Conservation (phyloP, 169 alveolate genomes). For the Plasmodium coatneyi region DNA sequence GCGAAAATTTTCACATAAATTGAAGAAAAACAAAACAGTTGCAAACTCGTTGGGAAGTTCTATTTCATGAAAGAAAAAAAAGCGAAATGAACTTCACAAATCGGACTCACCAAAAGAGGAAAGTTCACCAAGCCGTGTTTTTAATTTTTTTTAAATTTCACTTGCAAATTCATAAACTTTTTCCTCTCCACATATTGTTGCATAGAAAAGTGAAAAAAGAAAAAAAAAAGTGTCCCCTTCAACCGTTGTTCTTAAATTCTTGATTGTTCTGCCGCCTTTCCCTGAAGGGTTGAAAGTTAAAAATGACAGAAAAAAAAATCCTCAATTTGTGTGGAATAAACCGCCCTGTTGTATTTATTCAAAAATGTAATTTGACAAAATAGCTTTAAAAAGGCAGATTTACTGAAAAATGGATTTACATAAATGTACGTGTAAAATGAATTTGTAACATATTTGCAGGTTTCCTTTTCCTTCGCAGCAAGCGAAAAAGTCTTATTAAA, state of each 20-base stretch:
- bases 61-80: not conserved
- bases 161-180: not conserved
- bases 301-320: not conserved
- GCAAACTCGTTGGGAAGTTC: not conserved
- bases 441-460: not conserved
- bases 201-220: not conserved
- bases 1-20: not conserved
- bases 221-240: not conserved
- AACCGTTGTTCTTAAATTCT: not conserved
- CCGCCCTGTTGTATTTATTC: not conserved
- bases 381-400: not conserved
- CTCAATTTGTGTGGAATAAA: not conserved
- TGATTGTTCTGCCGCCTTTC: not conserved
- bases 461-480: not conserved
- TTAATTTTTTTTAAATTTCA: not conserved
- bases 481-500: not conserved
- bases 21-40: not conserved
- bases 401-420: not conserved
- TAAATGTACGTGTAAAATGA: not conserved
- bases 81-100: conserved; percentile 4
- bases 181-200: not conserved
- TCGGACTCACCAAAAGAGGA: not conserved
- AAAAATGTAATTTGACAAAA: not conserved
- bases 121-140: not conserved
- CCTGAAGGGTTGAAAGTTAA: not conserved